These are phyloP conservation scores for Starmerella cellae DNA, from an alignment of 805 yeast genomes.

Conservation along the genomic window DNA sequence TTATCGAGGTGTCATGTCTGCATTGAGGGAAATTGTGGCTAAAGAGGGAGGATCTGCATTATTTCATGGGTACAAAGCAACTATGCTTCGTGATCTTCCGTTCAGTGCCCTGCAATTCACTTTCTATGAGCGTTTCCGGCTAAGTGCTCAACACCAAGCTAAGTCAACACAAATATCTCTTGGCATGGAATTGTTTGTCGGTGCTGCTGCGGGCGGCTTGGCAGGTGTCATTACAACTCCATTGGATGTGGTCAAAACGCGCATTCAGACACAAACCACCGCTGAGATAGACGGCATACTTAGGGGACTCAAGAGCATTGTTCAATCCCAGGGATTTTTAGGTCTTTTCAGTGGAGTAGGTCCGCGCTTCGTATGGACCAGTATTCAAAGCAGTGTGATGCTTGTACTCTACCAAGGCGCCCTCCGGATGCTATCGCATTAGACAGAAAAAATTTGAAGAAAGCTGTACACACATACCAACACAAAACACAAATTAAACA, in stretches of 20 bases:
- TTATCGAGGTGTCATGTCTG: constrained; percentile 61
- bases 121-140: constrained; percentile 61
- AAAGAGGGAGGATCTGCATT: constrained; percentile 66
- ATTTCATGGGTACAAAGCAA: constrained; percentile 87
- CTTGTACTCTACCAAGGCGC: constrained; percentile 71
- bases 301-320: constrained; percentile 43
- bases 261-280: constrained; percentile 71
- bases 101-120: constrained; percentile 94
- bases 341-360: constrained; percentile 92
- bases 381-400: constrained; percentile 90
- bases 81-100: constrained; percentile 82
- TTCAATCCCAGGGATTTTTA: constrained; percentile 55
- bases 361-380: constrained; percentile 93
- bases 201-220: constrained; percentile 91
- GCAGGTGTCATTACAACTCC: constrained; percentile 88
- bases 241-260: constrained; percentile 77
- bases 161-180: constrained; percentile 19
- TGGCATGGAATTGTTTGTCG: constrained; percentile 59
- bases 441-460: too few relatives aligned
- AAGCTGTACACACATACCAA: too few relatives aligned
- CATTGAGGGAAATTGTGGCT: constrained; percentile 47
- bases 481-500: too few relatives aligned
- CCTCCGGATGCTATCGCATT: constrained; percentile 35
- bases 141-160: constrained; percentile 25
- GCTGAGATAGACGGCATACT: constrained; percentile 35